phyloP scores from a whole-genome alignment of 805 yeast species.

The Candida sakaeoensis region DNA sequence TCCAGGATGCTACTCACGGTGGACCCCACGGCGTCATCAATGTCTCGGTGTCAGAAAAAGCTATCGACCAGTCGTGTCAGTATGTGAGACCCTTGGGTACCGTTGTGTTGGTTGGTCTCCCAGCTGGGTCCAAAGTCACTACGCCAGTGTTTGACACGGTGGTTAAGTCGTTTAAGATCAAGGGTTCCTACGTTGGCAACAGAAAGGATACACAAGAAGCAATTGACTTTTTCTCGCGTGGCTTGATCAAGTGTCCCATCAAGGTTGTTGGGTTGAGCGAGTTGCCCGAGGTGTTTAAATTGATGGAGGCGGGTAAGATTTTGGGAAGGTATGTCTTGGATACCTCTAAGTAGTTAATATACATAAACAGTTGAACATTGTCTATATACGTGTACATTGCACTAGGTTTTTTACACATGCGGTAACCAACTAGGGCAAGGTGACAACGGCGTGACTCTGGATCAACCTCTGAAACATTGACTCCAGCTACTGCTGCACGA shows the following conservation, averaged over 20 bases:
- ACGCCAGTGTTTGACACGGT: constrained; percentile 40
- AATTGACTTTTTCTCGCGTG: constrained; percentile 42
- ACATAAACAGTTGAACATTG: too few species aligned
- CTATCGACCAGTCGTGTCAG: constrained; percentile 44
- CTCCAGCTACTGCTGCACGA: too few species aligned
- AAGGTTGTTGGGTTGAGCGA: constrained; percentile 39
- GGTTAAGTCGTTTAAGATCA: constrained; percentile 35
- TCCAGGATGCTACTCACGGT: constrained; percentile 48
- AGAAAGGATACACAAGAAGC: constrained; percentile 46
- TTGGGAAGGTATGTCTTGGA: constrained; percentile 45
- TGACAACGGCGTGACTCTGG: too few species aligned
- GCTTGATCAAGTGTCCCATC: constrained; percentile 41
- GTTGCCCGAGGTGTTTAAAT: constrained; percentile 35
- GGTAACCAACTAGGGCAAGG: too few species aligned
- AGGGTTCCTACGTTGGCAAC: constrained; percentile 45
- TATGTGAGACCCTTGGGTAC: constrained; percentile 41
- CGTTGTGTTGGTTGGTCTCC: constrained; percentile 43
- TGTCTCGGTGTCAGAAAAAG: constrained; percentile 51
- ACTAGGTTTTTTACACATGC: too few species aligned
- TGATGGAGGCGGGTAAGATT: constrained; percentile 41
- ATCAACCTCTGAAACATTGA: too few species aligned
- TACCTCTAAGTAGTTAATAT: constrained; percentile 27
- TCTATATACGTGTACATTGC: too few species aligned
- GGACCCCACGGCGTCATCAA: constrained; percentile 54
- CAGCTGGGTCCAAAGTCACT: constrained; percentile 40